Percentiles rank a stretch among this genome's conserved stretches.
Conservation (phyloP, 2,329 filamentous ascomycete species). For the Hymenoscyphus fructigenus region DNA sequence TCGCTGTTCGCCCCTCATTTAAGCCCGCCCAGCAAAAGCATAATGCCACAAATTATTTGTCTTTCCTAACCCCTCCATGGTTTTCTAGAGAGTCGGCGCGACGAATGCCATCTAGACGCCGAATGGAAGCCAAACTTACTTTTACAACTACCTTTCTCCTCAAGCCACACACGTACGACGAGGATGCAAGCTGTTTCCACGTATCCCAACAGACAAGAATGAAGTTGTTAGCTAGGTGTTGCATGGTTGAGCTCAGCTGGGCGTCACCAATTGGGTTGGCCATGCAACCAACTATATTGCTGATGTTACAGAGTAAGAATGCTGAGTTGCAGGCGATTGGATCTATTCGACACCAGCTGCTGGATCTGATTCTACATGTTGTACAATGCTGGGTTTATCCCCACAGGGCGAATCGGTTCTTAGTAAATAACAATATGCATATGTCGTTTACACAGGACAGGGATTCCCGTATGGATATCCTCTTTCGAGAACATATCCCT, state of each 20-base stretch:
- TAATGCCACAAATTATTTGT: conserved; percentile 1
- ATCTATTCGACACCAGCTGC: conserved; percentile 1
- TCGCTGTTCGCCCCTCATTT: conserved; percentile 1
- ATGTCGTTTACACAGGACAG: not conserved
- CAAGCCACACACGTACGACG: conserved; percentile 1
- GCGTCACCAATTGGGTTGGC: not conserved
- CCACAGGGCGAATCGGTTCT: conserved; percentile 2
- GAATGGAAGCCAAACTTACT: not conserved
- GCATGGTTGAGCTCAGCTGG: not conserved
- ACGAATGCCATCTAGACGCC: not conserved
- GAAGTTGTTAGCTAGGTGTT: not conserved
- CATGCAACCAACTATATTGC: not conserved
- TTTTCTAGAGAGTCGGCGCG: not conserved
- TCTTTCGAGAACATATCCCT: not conserved
- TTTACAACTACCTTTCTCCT: not conserved
- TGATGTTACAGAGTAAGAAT: conserved; percentile 2
- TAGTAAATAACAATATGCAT: not conserved
- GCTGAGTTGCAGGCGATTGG: not conserved
- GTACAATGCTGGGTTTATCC: not conserved
- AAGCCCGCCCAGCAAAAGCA: not conserved
- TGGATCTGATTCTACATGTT: not conserved
- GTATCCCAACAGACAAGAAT: not conserved
- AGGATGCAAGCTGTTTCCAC: not conserved
- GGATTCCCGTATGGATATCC: not conserved
- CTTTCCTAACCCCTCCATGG: not conserved